A percentile compares a stretch with the other conserved stretches of the same genome.
Conservation (phyloP, 2,329 filamentous ascomycete genomes). For the Aspergillus cejpii region DNA sequence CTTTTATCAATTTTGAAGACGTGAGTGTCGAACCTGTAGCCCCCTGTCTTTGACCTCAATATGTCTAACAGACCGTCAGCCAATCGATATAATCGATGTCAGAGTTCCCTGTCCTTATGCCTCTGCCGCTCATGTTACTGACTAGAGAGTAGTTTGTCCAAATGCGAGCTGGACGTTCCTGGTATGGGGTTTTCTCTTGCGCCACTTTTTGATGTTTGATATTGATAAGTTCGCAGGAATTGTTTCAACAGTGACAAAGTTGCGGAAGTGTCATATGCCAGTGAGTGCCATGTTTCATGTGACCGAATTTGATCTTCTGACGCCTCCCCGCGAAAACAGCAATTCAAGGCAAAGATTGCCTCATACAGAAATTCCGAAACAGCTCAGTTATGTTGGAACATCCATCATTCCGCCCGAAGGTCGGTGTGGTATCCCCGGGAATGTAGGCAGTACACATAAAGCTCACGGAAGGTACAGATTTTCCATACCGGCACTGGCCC, state of each 20-base stretch:
- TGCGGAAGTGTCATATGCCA: conserved; percentile 91
- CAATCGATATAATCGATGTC: conserved; percentile 66
- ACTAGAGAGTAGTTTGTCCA: conserved; percentile 58
- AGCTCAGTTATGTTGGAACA: conserved; percentile 91
- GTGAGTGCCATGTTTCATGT: conserved; percentile 45
- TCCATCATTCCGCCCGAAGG: conserved; percentile 75
- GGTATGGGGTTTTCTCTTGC: conserved; percentile 39
- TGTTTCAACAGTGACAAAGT: conserved; percentile 64
- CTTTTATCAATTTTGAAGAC: conserved; percentile 90
- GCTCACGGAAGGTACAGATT: conserved; percentile 39
- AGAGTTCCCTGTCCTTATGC: conserved; percentile 29
- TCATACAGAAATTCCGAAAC: conserved; percentile 94
- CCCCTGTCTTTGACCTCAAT: neutral
- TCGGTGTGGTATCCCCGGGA: conserved; percentile 32
- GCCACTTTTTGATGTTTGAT: neutral
- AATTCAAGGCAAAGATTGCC: conserved; percentile 84
- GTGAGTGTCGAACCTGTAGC: conserved; percentile 43
- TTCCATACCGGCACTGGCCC: conserved; percentile 48
- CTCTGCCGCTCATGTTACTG: conserved; percentile 17
- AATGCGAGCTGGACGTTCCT: conserved; percentile 62
- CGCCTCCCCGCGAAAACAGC: conserved; percentile 47
- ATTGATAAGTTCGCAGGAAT: conserved; percentile 8
- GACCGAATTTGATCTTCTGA: conserved; percentile 22
- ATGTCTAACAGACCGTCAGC: conserved; percentile 46
- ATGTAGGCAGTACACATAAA: neutral